Conservation (phyloP, 2,329 filamentous ascomycete genomes). For the Macrophomina tecta region DNA sequence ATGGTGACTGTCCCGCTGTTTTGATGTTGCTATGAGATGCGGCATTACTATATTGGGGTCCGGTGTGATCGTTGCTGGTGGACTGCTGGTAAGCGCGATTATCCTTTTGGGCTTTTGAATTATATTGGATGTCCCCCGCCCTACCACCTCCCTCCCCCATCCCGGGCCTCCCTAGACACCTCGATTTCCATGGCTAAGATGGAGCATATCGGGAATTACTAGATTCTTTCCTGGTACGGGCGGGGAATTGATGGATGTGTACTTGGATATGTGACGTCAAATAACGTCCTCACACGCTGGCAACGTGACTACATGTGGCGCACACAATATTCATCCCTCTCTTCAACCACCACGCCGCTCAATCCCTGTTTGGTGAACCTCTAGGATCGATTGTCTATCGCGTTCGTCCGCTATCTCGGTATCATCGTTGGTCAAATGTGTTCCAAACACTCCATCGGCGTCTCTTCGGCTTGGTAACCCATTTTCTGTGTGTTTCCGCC, state of each 20-base stretch:
- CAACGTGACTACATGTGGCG: conserved; percentile 1
- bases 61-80: no score
- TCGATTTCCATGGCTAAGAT: no score
- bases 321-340: not conserved
- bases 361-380: not conserved
- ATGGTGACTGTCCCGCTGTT: no score
- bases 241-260: no score
- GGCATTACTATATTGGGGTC: no score
- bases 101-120: no score
- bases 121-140: no score
- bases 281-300: not conserved
- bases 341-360: not conserved
- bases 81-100: no score
- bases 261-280: not conserved
- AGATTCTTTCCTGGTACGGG: not conserved
- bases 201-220: no score
- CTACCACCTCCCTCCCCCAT: no score
- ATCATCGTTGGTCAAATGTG: conserved; percentile 18
- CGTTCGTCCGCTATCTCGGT: conserved; percentile 24
- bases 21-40: no score
- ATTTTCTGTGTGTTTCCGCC: not conserved
- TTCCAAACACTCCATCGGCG: conserved; percentile 18
- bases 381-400: conserved; percentile 19
- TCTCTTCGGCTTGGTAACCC: conserved; percentile 16
- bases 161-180: no score